Percentiles rank a stretch among this genome's conserved stretches.
These are phyloP conservation scores for Turnera subulata DNA, from an alignment of 345 rosid species.

Conservation along the genomic window DNA sequence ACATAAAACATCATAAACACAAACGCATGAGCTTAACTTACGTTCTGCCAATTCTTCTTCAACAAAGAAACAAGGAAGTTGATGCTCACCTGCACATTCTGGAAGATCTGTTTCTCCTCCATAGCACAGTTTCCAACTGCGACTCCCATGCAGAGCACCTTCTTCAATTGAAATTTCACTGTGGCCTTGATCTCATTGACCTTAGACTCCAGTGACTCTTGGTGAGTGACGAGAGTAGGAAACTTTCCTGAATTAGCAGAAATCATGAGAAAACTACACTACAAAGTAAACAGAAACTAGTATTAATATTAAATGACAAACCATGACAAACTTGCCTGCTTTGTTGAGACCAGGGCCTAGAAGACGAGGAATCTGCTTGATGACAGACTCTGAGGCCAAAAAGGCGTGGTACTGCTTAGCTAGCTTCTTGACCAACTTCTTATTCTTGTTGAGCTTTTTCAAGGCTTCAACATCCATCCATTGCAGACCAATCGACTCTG, in stretches of 20 bases:
- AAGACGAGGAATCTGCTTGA: constrained; percentile 44
- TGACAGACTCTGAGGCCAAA: constrained; percentile 39
- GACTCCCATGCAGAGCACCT: constrained; percentile 40
- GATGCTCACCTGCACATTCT: constrained; percentile 35
- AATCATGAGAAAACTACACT: not conserved
- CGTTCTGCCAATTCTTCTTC: constrained; percentile 42
- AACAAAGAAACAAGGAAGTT: constrained; percentile 31
- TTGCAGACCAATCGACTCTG: constrained; percentile 24
- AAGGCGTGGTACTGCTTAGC: constrained; percentile 39
- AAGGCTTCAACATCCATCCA: constrained; percentile 38
- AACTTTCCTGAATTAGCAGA: constrained; percentile 28
- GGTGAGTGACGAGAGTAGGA: constrained; percentile 36
- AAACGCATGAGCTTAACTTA: constrained; percentile 22
- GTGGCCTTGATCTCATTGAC: constrained; percentile 33
- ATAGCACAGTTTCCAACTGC: constrained; percentile 33
- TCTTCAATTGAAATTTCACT: constrained; percentile 36
- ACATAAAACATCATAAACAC: too few relatives aligned
- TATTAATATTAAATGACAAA: not conserved
- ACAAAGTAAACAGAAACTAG: not conserved
- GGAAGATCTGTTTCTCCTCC: constrained; percentile 42
- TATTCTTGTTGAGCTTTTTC: constrained; percentile 42
- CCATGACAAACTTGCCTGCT: constrained; percentile 34
- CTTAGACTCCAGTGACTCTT: constrained; percentile 33
- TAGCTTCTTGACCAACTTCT: constrained; percentile 39
- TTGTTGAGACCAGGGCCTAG: constrained; percentile 45